Percentiles rank a stretch among this genome's conserved stretches.
Evolutionary conservation across 1,139 yeast species (phyloP).

Genomic region (Suhomyces guaymorum): DNA sequence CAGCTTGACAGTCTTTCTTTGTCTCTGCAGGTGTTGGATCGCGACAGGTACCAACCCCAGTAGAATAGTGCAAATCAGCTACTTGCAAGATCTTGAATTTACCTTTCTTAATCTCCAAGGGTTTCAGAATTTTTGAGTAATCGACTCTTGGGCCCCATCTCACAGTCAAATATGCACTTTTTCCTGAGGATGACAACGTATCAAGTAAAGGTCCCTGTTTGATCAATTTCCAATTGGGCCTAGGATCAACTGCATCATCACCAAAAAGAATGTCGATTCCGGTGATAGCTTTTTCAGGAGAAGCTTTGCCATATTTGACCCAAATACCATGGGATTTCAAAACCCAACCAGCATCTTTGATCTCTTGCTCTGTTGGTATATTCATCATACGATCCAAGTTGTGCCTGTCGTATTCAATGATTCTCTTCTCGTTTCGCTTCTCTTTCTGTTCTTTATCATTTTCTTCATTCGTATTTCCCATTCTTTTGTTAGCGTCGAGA

Average conservation of each 20-base stretch:
- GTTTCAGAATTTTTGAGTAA: slow-evolving; percentile 23
- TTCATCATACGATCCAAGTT: slow-evolving; percentile 25
- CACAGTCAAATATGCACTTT: slow-evolving; percentile 32
- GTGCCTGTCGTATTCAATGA: slow-evolving; percentile 17
- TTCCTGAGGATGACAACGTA: slow-evolving; percentile 22
- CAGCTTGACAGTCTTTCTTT: slow-evolving; percentile 63
- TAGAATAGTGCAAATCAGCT: slow-evolving; percentile 83
- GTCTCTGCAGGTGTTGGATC: slow-evolving; percentile 61
- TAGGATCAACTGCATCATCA: slow-evolving; percentile 70
- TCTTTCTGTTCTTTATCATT: slow-evolving; percentile 1
- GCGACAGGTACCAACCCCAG: slow-evolving; percentile 72
- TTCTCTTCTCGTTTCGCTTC: slow-evolving; percentile 3
- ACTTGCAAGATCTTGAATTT: slow-evolving; percentile 78
- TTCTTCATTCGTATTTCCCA: slow-evolving; percentile 7
- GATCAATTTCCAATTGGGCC: slow-evolving; percentile 65
- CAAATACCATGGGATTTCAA: slow-evolving; percentile 47
- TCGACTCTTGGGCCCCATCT: slow-evolving; percentile 26
- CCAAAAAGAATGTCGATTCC: slow-evolving; percentile 71
- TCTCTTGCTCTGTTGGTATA: slow-evolving; percentile 35
- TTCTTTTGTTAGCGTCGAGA: slow-evolving; percentile 19
- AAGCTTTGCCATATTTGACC: slow-evolving; percentile 44
- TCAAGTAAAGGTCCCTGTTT: slow-evolving; percentile 25
- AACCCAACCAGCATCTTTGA: slow-evolving; percentile 38
- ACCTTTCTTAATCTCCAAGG: slow-evolving; percentile 38
- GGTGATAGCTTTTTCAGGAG: slow-evolving; percentile 30